phyloP scores from a whole-genome alignment of 352 stramenopile species.

The Globisporangium splendens region DNA sequence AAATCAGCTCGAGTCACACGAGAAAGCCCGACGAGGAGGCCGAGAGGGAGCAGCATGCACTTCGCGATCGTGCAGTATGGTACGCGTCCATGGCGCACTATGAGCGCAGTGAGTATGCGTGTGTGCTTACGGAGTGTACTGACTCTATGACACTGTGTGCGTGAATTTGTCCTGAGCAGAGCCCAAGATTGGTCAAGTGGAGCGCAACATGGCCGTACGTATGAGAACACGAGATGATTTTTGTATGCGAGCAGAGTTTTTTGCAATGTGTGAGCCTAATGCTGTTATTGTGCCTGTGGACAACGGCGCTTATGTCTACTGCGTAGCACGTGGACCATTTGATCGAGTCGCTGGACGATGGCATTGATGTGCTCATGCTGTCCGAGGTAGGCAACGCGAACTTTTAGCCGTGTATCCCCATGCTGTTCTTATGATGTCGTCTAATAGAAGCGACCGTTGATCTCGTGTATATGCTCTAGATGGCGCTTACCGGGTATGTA shows the following conservation, averaged over 20 bases:
- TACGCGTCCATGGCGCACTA: too few relatives aligned
- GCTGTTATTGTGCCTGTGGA: too few relatives aligned
- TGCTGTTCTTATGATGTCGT: too few relatives aligned
- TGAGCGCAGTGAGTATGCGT: too few relatives aligned
- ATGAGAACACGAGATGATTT: background rate
- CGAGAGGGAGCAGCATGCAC: slow-evolving; percentile 37
- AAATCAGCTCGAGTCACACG: background rate
- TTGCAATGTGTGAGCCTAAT: too few relatives aligned
- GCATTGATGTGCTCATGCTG: slow-evolving; percentile 73
- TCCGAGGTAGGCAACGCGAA: slow-evolving; percentile 42
- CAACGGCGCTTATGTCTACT: too few relatives aligned
- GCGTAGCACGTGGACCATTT: slow-evolving; percentile 61
- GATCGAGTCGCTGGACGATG: slow-evolving; percentile 48
- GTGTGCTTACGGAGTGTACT: background rate
- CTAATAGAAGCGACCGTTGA: too few relatives aligned
- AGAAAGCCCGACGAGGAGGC: background rate
- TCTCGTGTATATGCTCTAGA: slow-evolving; percentile 27
- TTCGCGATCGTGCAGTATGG: slow-evolving; percentile 81
- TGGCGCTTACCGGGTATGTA: slow-evolving; percentile 82
- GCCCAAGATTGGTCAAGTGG: slow-evolving; percentile 58
- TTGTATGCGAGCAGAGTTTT: background rate
- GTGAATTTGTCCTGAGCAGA: slow-evolving; percentile 25
- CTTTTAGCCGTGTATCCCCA: too few relatives aligned
- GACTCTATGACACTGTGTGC: background rate
- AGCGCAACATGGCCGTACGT: slow-evolving; percentile 66